Conservation (phyloP, 2,329 filamentous ascomycete species). For the Colletotrichum sidae region DNA sequence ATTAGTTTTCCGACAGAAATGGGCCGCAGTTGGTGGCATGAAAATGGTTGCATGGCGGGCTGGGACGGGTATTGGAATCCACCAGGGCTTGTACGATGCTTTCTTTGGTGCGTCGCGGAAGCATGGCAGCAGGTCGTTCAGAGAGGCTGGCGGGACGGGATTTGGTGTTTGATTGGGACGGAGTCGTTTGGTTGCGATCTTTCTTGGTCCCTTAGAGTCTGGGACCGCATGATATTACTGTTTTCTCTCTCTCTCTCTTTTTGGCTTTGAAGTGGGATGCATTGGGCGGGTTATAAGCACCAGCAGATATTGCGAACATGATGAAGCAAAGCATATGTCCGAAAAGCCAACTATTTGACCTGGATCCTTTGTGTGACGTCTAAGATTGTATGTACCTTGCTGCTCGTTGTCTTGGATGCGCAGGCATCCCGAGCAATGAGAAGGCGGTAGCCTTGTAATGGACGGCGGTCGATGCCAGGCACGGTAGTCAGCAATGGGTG, state of each 20-base stretch:
- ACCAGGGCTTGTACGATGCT: constrained; percentile 31
- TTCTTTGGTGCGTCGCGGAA: constrained; percentile 30
- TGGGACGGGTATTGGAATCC: constrained; percentile 32
- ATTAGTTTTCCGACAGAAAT: neutral
- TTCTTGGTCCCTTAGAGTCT: constrained; percentile 28
- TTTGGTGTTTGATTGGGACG: constrained; percentile 29
- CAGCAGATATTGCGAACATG: constrained; percentile 36
- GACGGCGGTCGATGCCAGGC: neutral
- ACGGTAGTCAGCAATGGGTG: neutral
- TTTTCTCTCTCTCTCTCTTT: neutral
- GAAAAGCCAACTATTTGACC: too few relatives aligned
- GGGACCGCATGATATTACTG: constrained; percentile 22
- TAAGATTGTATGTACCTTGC: too few relatives aligned
- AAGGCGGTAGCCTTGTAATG: too few relatives aligned
- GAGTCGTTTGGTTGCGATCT: constrained; percentile 29
- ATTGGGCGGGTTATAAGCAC: constrained; percentile 34
- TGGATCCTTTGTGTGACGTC: too few relatives aligned
- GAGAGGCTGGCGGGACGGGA: constrained; percentile 24
- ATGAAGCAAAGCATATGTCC: constrained; percentile 22
- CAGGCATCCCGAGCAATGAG: too few relatives aligned
- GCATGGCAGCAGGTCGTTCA: constrained; percentile 30
- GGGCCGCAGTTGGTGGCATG: neutral
- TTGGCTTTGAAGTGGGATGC: constrained; percentile 24
- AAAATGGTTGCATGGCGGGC: constrained; percentile 36
- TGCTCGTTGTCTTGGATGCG: too few relatives aligned